Percentiles rank a stretch among this genome's conserved stretches.
Conservation (phyloP, 805 yeast species). For the Candida sonorensis region DNA sequence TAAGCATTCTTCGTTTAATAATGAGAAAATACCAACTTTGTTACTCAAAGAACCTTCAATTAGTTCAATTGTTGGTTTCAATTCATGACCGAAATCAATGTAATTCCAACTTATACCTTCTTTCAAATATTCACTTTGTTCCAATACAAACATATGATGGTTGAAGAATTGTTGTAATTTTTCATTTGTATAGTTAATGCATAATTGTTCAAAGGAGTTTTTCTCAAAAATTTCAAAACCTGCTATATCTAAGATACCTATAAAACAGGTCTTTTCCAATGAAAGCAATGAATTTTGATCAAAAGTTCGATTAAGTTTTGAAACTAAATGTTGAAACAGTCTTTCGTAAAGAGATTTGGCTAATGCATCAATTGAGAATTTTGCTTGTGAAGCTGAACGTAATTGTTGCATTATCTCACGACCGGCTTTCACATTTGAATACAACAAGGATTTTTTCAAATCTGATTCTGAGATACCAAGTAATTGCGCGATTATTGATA, state of each 20-base stretch:
- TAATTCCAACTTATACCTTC: conserved; percentile 63
- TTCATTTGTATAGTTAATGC: conserved; percentile 56
- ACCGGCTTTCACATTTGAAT: conserved; percentile 89
- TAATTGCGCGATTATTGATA: conserved; percentile 47
- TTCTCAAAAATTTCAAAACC: conserved; percentile 55
- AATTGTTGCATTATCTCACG: conserved; percentile 77
- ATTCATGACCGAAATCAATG: conserved; percentile 90
- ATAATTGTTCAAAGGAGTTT: conserved; percentile 54
- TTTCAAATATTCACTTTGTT: conserved; percentile 52
- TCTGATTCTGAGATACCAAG: conserved; percentile 51
- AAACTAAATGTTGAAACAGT: conserved; percentile 70
- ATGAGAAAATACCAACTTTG: conserved; percentile 69
- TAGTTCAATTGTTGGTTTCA: conserved; percentile 89
- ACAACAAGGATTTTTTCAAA: conserved; percentile 54
- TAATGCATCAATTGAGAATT: conserved; percentile 75
- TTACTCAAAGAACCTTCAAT: conserved; percentile 64
- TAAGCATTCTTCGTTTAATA: conserved; percentile 91
- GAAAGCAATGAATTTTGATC: conserved; percentile 10
- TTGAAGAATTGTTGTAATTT: conserved; percentile 55
- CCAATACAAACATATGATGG: conserved; percentile 54
- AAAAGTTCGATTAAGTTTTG: conserved; percentile 65
- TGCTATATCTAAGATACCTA: conserved; percentile 56
- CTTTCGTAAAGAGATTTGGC: conserved; percentile 84
- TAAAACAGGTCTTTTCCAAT: conserved; percentile 31
- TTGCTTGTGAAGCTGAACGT: conserved; percentile 72